Evolutionary conservation across 75 land plant species (phyloP).

Genomic region (Adiantum capillusveneris): DNA sequence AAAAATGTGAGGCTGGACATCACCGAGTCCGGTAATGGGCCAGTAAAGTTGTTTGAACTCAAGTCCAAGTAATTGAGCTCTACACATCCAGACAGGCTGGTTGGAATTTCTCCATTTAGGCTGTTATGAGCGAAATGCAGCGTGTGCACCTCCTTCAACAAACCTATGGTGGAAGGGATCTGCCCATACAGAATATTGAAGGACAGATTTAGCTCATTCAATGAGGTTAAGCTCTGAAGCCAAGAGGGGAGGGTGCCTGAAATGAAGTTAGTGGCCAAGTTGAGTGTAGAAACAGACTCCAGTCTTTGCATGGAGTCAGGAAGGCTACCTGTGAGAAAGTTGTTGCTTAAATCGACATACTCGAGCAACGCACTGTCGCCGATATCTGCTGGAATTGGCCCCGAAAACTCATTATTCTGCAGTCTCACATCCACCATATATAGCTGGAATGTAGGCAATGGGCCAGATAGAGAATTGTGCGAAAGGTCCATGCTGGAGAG

Average conservation of each 20-base stretch:
- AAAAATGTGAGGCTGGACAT: conserved; percentile 18
- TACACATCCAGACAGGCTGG: conserved; percentile 20
- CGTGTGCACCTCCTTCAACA: conserved; percentile 37
- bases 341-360: conserved; percentile 51
- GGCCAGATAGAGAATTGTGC: conserved; percentile 44
- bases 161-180: conserved; percentile 52
- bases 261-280: conserved; percentile 38
- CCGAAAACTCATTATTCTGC: conserved; percentile 37
- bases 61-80: conserved; percentile 41
- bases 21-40: conserved; percentile 37
- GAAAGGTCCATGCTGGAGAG: conserved; percentile 57
- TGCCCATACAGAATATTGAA: conserved; percentile 49
- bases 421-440: conserved; percentile 29
- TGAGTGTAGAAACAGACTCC: conserved; percentile 30
- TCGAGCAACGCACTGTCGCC: conserved; percentile 36
- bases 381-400: conserved; percentile 36
- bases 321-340: conserved; percentile 45
- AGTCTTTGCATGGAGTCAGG: conserved; percentile 44
- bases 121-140: conserved; percentile 50
- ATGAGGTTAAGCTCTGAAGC: conserved; percentile 44
- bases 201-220: conserved; percentile 63
- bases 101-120: conserved; percentile 51
- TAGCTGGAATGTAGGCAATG: conserved; percentile 41
- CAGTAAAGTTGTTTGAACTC: conserved; percentile 42
- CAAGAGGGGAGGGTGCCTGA: conserved; percentile 51